Base-by-base conservation (phyloP, 1,284 basidiomycete species). In the Xerocomus nothofagi region DNA sequence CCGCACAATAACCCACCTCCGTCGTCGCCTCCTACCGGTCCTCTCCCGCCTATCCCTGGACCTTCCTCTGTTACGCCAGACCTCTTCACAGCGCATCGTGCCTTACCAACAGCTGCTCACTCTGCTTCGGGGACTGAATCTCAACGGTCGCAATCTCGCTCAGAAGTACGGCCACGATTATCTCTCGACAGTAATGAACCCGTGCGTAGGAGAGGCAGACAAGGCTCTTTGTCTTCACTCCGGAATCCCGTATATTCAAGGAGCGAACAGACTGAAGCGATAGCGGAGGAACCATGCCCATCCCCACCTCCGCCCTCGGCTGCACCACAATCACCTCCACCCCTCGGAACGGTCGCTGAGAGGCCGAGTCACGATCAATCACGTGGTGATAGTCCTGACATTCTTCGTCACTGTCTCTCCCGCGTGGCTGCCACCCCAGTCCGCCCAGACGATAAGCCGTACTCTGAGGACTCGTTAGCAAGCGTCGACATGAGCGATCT, bases 201-300 rank as follows among this genome's bases (percentile, higher is more conserved):
- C 1, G 40, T 46, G 20, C 63, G 51, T 36, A 40, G 40, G 15
- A 56, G 63, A 46, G 41, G 40, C 18, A 65, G 65, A 34, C 62
- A 60, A 23, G 66, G 66, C 10, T 68, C 65, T 11, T 34, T 65
- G 36, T 68, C 64, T 29, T 68, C 62, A 4, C 62, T 68, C n/a
- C 59, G 65, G 32, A 66, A 66, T 41, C 53, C 60, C 37, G 36
- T 59, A 20, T 47, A 47, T 49, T 43, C 57, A 15, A 18, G 36
- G 36, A 40, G 47, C 4, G 51, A 53, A 43, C 58, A 46, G 11
- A 37, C 27, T 17, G 44, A 46, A 34, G 23, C 44, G 23, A 67
- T 64, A 38, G 37, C 43, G 4, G 63, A 67, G 42, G 58, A 60
- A 9, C 31, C 38, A 23, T 24, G 42, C 18, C 34, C 36, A 2